phyloP scores from a whole-genome alignment of 495 filamentous ascomycete genomes.

The Sordaria brevicollis region DNA sequence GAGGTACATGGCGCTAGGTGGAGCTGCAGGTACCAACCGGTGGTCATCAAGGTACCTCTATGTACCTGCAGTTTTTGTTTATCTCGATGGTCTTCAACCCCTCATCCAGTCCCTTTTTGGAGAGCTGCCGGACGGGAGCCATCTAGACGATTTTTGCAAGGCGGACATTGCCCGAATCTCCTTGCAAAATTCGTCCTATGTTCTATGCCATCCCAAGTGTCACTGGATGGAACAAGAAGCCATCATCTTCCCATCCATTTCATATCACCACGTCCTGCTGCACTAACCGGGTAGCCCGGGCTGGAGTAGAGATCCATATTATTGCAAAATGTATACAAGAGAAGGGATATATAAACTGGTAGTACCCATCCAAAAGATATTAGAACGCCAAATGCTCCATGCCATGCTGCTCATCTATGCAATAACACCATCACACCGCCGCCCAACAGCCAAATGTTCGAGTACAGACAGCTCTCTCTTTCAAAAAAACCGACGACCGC shows the following conservation, averaged over 20 bases:
- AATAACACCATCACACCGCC: neutral
- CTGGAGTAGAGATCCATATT: neutral
- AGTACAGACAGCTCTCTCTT: neutral
- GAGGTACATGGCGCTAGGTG: neutral
- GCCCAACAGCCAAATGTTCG: neutral
- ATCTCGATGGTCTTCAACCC: neutral
- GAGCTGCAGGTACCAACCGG: neutral
- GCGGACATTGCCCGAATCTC: neutral
- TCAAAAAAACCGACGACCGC: neutral
- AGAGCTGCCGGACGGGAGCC: neutral
- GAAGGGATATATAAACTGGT: neutral
- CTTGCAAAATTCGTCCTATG: neutral
- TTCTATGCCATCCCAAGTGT: neutral
- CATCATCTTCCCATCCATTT: neutral
- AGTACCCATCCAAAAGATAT: neutral
- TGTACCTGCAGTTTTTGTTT: neutral
- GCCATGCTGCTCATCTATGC: neutral
- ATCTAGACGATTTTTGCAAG: neutral
- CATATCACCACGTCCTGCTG: neutral
- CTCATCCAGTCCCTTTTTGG: neutral
- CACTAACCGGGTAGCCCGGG: neutral
- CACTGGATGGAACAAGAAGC: neutral
- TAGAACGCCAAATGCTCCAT: neutral
- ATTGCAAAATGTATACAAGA: neutral
- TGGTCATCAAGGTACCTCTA: neutral